Evolutionary conservation across 2,329 filamentous ascomycete species (phyloP).

Genomic region (Ophiostoma tasmaniense): DNA sequence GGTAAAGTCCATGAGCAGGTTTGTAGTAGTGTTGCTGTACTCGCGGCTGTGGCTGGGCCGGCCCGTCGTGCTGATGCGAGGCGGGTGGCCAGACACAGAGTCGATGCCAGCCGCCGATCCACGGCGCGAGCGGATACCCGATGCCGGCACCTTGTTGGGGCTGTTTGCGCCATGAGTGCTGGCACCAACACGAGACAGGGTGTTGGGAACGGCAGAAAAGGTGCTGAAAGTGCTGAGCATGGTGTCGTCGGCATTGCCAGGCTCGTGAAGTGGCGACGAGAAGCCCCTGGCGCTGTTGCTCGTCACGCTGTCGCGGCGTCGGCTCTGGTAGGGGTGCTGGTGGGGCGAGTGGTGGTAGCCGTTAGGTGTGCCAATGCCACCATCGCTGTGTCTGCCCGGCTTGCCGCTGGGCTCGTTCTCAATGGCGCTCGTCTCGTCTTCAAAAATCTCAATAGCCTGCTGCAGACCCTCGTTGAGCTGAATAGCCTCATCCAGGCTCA

Average conservation of each 20-base stretch:
- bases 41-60: constrained; percentile 32
- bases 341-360: constrained; percentile 18
- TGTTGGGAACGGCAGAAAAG: constrained; percentile 82
- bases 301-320: background rate
- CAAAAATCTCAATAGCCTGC: constrained; percentile 54
- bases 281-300: background rate
- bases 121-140: constrained; percentile 21
- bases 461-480: constrained; percentile 48
- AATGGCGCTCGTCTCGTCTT: constrained; percentile 39
- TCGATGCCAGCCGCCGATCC: background rate
- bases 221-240: constrained; percentile 76
- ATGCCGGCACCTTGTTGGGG: constrained; percentile 41
- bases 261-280: constrained; percentile 24
- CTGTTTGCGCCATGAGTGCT: constrained; percentile 42
- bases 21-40: constrained; percentile 59
- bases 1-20: constrained; percentile 79
- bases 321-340: constrained; percentile 28
- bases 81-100: background rate
- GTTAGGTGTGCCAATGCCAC: background rate
- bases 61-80: constrained; percentile 23
- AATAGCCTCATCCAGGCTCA: constrained; percentile 46
- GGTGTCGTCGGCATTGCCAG: constrained; percentile 57
- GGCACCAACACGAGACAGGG: background rate
- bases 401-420: constrained; percentile 22
- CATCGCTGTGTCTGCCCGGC: constrained; percentile 19